A percentile compares a stretch with the other conserved stretches of the same genome.
These are phyloP conservation scores for Jaltomata sinuosa DNA, from an alignment of 257 asterid species.

Conservation along the genomic window DNA sequence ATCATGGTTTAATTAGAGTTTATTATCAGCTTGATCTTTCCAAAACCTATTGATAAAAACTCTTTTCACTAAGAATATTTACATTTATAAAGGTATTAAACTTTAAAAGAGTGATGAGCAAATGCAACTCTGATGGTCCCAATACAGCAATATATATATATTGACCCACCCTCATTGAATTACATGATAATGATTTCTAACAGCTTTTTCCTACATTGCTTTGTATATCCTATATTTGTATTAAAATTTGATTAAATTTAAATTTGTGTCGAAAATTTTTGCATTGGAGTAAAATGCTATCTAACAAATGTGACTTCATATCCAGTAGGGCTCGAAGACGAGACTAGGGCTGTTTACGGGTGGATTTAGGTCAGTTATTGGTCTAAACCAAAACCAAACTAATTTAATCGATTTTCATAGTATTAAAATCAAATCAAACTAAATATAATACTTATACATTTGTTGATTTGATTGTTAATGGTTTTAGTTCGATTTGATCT, in stretches of 20 bases:
- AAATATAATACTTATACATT: no score
- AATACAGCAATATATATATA: neutral
- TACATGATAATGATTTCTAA: constrained; percentile 32
- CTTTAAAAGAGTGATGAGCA: neutral
- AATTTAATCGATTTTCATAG: no score
- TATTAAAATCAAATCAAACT: no score
- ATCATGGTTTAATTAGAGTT: neutral
- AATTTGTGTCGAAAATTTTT: neutral
- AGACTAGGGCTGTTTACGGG: no score
- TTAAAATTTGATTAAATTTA: neutral
- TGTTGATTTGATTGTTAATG: no score
- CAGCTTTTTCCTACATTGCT: constrained; percentile 6
- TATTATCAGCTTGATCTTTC: neutral
- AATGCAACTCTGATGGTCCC: constrained; percentile 18
- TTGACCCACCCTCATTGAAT: constrained; percentile 38
- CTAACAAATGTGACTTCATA: neutral
- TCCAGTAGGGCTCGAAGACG: neutral
- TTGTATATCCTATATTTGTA: neutral
- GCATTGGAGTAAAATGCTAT: neutral
- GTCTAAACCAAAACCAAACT: no score
- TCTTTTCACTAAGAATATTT: neutral
- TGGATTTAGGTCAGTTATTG: no score
- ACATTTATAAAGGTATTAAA: neutral
- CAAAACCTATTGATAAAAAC: neutral
- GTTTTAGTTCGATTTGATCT: no score